phyloP scores from a whole-genome alignment of 192 early-diverging fungal species.

The Backusella luteola region DNA sequence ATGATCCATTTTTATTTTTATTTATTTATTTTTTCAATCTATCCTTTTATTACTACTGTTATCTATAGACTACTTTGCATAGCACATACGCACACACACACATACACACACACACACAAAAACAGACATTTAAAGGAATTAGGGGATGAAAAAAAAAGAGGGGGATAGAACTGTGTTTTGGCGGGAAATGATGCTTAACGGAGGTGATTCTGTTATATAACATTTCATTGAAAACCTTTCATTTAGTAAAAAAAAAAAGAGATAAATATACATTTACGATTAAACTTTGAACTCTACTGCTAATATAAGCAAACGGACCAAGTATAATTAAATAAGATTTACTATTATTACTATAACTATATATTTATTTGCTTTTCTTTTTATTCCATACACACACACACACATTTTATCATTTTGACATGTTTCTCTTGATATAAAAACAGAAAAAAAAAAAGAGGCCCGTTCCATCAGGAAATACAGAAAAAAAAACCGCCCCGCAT shows the following conservation, averaged over 20 bases:
- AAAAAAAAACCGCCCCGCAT: neutral
- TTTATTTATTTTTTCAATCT: neutral
- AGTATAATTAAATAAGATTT: neutral
- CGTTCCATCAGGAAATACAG: neutral
- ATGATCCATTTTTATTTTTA: neutral
- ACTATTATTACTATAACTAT: no score
- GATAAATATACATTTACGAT: no score
- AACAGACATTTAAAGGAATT: neutral
- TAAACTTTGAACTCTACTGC: neutral
- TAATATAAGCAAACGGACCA: neutral
- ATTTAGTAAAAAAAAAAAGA: neutral
- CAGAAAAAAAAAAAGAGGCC: neutral
- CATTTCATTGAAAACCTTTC: neutral
- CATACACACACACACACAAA: no score
- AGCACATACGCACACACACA: no score
- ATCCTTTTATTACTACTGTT: constrained; percentile 2
- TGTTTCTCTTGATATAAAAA: neutral
- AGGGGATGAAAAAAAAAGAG: neutral
- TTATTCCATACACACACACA: no score
- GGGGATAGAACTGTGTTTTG: neutral
- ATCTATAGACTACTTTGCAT: neutral
- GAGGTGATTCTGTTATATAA: neutral
- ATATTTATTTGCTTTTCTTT: no score
- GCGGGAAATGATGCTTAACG: constrained; percentile 3
- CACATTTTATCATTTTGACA: no score